Base-by-base conservation (phyloP, 78 protist genomes). In the Neovahlkampfia damariscottae region DNA sequence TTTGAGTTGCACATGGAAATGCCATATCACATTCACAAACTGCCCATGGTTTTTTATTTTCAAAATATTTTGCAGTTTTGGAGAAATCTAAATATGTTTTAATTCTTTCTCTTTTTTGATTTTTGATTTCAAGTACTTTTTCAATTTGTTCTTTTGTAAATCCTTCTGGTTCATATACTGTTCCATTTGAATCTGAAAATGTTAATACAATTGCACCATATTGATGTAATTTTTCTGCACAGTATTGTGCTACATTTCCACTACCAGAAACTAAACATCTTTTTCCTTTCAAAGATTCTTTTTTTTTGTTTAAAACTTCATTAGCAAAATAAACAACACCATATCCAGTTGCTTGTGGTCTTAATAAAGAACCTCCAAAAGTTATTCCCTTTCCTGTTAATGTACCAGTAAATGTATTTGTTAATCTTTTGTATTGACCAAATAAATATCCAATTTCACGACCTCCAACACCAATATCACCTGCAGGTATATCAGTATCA, bases 341-440 rank as follows among this genome's bases (percentile, higher is more conserved):
- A 41, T 83, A 88, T 28, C 92, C 92, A 1, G 92, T 88, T 31
- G 92, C 92, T 41, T 88, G 90, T 3, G 92, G 90, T 29, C 92
- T 82, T 31, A 88, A 79, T 28, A 79, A 72, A 19, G 86, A 79
- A 32, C 92, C 92, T 8, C 92, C 92, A 8, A 29, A 88, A 36
- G 27, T 2, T 10, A 30, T 2, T n/a, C 27, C 89, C 62, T 88
- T 88, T 27, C 92, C 92, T 27, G 92, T 88, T 74, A 88, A 40
- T 37, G 77, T 79, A 29, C 88, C 86, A 2, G 1, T 40, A 77
- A 59, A 69, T 41, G 62, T 38, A 38, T 39, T 2, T 10, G 28
- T 0, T 67, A 85, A 32, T 29, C 70, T 19, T 79, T 75, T 69
- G 82, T 86, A 88, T 34, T 38, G 3, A 5, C 92, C 92, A 40